Evolutionary conservation across 2,329 filamentous ascomycete species (phyloP), one percentile per base, ranked within the genome.

Genomic region (Colletotrichum sp.): DNA sequence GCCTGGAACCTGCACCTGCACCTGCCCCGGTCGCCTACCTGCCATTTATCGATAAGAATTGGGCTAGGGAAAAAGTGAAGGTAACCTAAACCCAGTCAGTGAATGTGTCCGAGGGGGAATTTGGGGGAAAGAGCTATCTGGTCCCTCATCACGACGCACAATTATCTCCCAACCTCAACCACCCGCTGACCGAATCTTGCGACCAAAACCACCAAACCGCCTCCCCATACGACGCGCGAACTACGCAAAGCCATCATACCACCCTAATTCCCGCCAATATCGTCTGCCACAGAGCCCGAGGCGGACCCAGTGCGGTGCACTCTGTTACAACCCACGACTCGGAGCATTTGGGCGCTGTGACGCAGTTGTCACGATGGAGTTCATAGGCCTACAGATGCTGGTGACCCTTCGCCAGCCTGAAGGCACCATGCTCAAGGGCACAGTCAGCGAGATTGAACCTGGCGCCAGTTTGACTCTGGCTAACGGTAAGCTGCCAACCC

Each of bases 331-430:
- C 52, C 59, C 8, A 69, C 68, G 75, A 71, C 67, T 59, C 21
- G 30, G 43, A 30, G 39, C 55, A 68, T 69, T 57, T 77, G 32
- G 60, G 66, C 72, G 52, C 36, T 75, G 66, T 34, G 74, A 75
- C 66, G 21, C 60, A 75, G 43, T 36, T 39, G 48, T 66, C 78
- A 85, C 75, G 79, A 94, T 94, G 93, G 89, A 92, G 81, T 95
- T 96, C 83, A 92, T 95, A 81, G 95, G 95, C 77, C 90, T 95
- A 83, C 92, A 93, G 76, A 95, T 97, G 85, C 87, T 92, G 76
- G 93, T 97, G 81, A 93, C 93, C 43, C 89, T 97, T 78, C 91
- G 90, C 80, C 88, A 92, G 74, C 93, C 94, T 68, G 89, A 90
- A 4, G 91, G 91, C 76, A 91, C 90, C 57, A 88, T 91, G 80